Percentiles rank a stretch among this genome's conserved stretches.
Conservation (phyloP, 495 filamentous ascomycete genomes). For the Trichoderma parareesei region DNA sequence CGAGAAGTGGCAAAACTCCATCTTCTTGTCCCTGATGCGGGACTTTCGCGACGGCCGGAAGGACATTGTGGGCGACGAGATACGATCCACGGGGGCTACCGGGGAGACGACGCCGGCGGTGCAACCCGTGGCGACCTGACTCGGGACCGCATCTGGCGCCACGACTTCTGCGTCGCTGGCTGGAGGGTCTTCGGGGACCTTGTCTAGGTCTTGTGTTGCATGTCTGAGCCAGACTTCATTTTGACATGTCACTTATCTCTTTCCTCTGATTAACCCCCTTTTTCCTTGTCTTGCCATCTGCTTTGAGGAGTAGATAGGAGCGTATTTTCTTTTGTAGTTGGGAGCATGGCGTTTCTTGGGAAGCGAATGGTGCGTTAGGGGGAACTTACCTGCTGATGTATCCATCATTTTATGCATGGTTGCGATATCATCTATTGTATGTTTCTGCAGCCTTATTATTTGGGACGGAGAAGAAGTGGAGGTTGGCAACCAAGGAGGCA, state of each 20-base stretch:
- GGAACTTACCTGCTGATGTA: too few species aligned
- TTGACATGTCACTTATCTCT: not conserved
- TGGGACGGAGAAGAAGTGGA: too few species aligned
- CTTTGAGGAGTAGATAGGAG: too few species aligned
- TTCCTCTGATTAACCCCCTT: too few species aligned
- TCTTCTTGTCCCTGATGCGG: constrained; percentile 68
- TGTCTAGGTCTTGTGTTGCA: not conserved
- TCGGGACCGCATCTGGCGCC: not conserved
- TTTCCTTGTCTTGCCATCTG: not conserved
- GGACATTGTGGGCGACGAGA: constrained; percentile 14
- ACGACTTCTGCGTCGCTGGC: not conserved
- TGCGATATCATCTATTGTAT: too few species aligned
- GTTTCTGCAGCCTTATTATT: too few species aligned
- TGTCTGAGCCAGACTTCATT: constrained; percentile 7
- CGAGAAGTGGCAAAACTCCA: constrained; percentile 69
- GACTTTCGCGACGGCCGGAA: constrained; percentile 22
- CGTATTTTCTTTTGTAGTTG: too few species aligned
- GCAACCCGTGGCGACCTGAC: not conserved
- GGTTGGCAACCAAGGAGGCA: too few species aligned
- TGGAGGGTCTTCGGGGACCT: not conserved
- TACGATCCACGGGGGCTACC: constrained; percentile 2
- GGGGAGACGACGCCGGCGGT: not conserved
- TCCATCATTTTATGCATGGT: too few species aligned
- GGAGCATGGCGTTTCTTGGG: too few species aligned
- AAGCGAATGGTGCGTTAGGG: too few species aligned